Conservation (phyloP, 2,329 filamentous ascomycete species). For the Cladorrhinum sp. region DNA sequence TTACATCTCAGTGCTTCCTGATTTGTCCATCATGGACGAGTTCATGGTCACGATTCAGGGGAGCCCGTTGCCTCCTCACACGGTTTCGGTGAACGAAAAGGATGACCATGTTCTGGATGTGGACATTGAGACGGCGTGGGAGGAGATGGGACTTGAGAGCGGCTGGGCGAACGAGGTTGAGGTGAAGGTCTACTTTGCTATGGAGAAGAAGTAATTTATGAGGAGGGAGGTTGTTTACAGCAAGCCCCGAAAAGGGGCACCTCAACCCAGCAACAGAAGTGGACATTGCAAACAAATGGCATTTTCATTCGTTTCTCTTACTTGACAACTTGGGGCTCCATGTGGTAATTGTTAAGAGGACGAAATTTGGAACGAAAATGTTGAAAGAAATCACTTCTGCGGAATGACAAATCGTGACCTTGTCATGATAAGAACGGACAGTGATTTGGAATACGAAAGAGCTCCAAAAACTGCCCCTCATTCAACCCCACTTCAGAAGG, state of each 20-base stretch:
- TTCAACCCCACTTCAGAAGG: neutral
- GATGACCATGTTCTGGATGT: conserved; percentile 66
- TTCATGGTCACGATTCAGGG: conserved; percentile 75
- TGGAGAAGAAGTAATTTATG: conserved; percentile 29
- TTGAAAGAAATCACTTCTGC: neutral
- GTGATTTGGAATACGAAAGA: neutral
- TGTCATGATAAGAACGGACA: neutral
- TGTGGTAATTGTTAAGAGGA: too few relatives aligned
- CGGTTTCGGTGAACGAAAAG: conserved; percentile 56
- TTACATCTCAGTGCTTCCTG: conserved; percentile 68
- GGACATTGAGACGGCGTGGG: conserved; percentile 75
- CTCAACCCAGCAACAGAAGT: too few relatives aligned
- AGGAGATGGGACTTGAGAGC: conserved; percentile 63
- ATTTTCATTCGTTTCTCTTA: too few relatives aligned
- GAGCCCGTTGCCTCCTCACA: conserved; percentile 62
- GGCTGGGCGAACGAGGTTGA: conserved; percentile 80
- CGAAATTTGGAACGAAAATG: too few relatives aligned
- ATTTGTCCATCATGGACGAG: conserved; percentile 57
- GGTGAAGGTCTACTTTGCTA: conserved; percentile 58
- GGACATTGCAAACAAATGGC: too few relatives aligned
- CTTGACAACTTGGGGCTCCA: too few relatives aligned
- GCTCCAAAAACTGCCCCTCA: neutral
- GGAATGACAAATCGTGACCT: neutral
- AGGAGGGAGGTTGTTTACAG: neutral
- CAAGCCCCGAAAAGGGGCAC: neutral